Base-by-base conservation (phyloP, 805 yeast species). In the Wickerhamiella domercqiae region DNA sequence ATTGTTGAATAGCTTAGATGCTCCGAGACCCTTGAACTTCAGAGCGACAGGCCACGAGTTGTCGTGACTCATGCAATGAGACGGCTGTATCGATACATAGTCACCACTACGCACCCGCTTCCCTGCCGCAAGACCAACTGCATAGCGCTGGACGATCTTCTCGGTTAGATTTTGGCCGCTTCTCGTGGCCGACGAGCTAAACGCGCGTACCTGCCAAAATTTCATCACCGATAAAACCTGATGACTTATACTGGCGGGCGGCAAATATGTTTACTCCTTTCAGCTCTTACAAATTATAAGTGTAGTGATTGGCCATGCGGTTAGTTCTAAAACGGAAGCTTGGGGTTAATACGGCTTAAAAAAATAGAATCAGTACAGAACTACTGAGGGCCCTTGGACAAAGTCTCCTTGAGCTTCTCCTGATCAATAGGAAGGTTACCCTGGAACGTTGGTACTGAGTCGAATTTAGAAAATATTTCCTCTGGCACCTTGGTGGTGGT, bases 1-100 rank as follows among this genome's bases (percentile, higher is more conserved):
- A 54, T 81, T 78, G 54, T 90, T 79, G 48, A 76, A 72, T 41
- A 90, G 81, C 43, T 72, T 66, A 16, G 72, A 71, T 26, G 96
- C 96, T 1, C 98, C 98, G 26, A 90, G 68, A 4, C 94, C 94
- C 75, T 72, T 82, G 63, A 90, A 90, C 62, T 90, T 90, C 54
- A 87, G 68, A 1, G 98, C 98, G 14, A 90, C 96, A 1, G 99
- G 99, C 98, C 99, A 93, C 32, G 96, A 78, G 61, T 90, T 90
- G 60, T 90, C 99, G 59, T 90, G 99, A 13, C 97, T 83, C 99
- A 90, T 90, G 59, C 96, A 93, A 63, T 90, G 94, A 2, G 94
- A 87, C 3, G 99, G 99, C 51, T 66, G 70, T 54, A 90, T 87
- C 2, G 94, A 73, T 36, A 93, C 97, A 61, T 86, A 90, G 62